phyloP scores from a whole-genome alignment of 371 early-diverging fungal species.

The Lichtheimia ramosa region DNA sequence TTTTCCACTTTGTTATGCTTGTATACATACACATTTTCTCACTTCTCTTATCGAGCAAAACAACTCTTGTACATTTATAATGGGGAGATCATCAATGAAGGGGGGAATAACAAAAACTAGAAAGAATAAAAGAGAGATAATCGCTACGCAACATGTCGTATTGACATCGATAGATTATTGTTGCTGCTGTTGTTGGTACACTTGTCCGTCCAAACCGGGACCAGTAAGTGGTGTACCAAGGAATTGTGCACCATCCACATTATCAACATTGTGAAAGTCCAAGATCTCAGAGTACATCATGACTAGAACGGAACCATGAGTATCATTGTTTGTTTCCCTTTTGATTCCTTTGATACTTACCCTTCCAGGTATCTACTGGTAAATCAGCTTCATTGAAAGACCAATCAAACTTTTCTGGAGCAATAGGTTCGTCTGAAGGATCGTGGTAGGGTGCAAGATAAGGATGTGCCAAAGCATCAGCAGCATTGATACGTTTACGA shows the following conservation, averaged over 20 bases:
- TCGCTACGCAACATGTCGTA: no score
- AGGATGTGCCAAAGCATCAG: conserved; percentile 83
- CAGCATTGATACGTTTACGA: conserved; percentile 85
- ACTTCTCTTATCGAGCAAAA: no score
- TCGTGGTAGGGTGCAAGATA: conserved; percentile 94
- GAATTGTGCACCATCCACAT: conserved; percentile 41
- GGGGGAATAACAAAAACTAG: no score
- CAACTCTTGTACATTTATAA: no score
- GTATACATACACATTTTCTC: no score
- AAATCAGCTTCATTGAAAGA: conserved; percentile 91
- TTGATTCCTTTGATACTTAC: conserved; percentile 27
- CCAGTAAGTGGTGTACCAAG: conserved; percentile 48
- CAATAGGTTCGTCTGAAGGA: conserved; percentile 87
- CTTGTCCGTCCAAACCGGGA: conserved; percentile 32
- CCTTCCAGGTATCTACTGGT: conserved; percentile 87
- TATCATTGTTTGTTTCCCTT: not conserved
- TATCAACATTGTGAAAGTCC: conserved; percentile 65
- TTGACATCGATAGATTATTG: no score
- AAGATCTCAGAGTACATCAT: conserved; percentile 75
- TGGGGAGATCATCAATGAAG: no score
- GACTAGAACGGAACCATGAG: conserved; percentile 19
- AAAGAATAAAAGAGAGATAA: no score
- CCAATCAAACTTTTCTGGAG: conserved; percentile 89
- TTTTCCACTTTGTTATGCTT: no score
- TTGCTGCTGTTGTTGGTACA: conserved; percentile 23